Conservation (phyloP, 495 filamentous ascomycete genomes). For the Penicillium samsonianum region DNA sequence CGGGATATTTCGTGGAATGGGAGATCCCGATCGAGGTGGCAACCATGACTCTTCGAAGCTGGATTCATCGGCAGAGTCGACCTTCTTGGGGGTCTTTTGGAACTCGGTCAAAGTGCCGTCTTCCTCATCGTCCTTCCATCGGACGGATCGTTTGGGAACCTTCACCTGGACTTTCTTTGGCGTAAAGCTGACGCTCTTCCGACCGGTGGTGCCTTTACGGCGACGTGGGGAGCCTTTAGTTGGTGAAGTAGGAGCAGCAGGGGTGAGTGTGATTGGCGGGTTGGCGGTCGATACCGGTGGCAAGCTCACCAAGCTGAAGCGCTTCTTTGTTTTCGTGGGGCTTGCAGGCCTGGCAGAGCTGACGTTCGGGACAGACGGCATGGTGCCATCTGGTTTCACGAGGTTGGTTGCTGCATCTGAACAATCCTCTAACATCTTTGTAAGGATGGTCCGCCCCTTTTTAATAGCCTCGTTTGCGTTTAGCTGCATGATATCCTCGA, state of each 20-base stretch:
- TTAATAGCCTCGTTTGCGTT: conserved; percentile 76
- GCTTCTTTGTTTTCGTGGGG: conserved; percentile 76
- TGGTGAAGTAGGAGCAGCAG: conserved; percentile 51
- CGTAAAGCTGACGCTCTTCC: conserved; percentile 81
- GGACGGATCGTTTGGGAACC: conserved; percentile 68
- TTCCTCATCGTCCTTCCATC: conserved; percentile 90
- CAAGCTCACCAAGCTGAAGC: conserved; percentile 45
- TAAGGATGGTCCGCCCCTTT: conserved; percentile 76
- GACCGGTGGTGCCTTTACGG: conserved; percentile 65
- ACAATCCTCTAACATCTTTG: conserved; percentile 74
- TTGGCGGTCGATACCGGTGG: conserved; percentile 33
- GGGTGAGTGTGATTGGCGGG: conserved; percentile 37
- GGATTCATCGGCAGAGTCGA: conserved; percentile 44
- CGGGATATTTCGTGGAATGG: conserved; percentile 46
- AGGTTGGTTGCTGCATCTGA: conserved; percentile 72
- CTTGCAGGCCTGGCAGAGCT: conserved; percentile 64
- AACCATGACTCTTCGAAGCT: conserved; percentile 50
- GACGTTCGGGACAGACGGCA: conserved; percentile 58
- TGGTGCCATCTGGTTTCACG: conserved; percentile 84
- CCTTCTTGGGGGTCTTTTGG: conserved; percentile 78
- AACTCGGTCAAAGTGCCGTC: conserved; percentile 86
- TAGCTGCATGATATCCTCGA: conserved; percentile 78
- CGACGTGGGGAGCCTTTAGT: conserved; percentile 77
- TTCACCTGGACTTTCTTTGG: conserved; percentile 74
- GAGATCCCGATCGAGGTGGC: conserved; percentile 42